Evolutionary conservation across 495 filamentous ascomycete genomes (phyloP), one percentile per base, ranked within the genome.

Genomic region (Thozetella sp.): DNA sequence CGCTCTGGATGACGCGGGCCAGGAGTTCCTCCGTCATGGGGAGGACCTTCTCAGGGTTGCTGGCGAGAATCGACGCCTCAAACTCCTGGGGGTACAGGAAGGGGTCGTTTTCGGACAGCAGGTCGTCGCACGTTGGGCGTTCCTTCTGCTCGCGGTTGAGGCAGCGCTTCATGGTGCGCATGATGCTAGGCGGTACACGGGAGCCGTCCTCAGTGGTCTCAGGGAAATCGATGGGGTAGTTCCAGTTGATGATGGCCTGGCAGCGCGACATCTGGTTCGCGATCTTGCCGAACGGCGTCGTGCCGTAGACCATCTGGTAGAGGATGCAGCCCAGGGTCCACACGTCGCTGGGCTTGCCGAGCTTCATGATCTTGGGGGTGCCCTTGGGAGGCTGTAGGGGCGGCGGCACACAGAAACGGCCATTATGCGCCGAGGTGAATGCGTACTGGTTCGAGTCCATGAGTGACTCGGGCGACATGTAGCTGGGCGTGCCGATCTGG

Each of bases 291-390:
- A 99, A 99, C 2, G 95, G 95, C 9, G 93, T 90, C 26, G 88
- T 84, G 46, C 94, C 94, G 71, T 98, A 98, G 0, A 92, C 90
- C 92, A 99, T 96, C 74, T 98, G 95, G 73, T 96, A 98, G 23
- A 99, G 75, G 56, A 99, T 98, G 67, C 95, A 98, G 10, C 95
- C 95, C 25, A 99, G 74, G 73, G 88, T 93, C 95, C 95, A 99
- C 11, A 99, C 89, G 76, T 99, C 95, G 65, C 89, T 92, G 15
- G 94, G 90, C 63, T 97, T 98, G 20, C 96, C 96, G 19, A 99
- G 81, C 72, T 97, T 97, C 91, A 97, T 95, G 57, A 97, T 75
- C 63, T 93, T 90, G 1, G 88, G 87, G 22, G 72, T 66, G 30
- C 83, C 81, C 25, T 82, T 80, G 24, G 82, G 60, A 63, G 63